Conservation (phyloP, 1,139 yeast genomes). For the Yamadazyma siamensis region DNA sequence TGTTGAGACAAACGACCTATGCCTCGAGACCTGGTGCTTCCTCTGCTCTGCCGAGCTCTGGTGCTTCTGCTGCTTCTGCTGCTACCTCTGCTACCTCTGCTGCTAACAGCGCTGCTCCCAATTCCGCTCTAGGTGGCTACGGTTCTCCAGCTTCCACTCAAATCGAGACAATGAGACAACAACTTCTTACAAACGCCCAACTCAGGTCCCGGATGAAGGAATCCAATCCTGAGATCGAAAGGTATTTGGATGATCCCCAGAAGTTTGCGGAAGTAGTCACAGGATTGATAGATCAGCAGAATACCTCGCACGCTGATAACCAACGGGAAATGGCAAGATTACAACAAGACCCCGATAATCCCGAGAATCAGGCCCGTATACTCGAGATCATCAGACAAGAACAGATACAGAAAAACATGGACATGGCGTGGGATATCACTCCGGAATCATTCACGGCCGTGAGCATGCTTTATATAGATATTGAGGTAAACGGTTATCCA, state of each 20-base stretch:
- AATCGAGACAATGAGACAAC: conserved; percentile 51
- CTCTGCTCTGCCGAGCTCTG: neutral
- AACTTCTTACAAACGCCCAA: conserved; percentile 38
- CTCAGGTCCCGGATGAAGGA: conserved; percentile 30
- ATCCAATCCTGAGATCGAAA: conserved; percentile 41
- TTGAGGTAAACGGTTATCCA: conserved; percentile 73
- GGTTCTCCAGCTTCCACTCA: no score
- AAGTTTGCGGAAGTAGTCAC: no score
- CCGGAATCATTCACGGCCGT: conserved; percentile 88
- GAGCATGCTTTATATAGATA: conserved; percentile 75
- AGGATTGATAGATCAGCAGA: no score
- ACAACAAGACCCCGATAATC: conserved; percentile 65
- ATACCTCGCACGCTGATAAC: no score
- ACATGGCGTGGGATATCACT: conserved; percentile 76
- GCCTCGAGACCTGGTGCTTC: neutral
- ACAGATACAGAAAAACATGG: conserved; percentile 74
- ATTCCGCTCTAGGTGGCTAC: conserved; percentile 1
- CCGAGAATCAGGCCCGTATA: conserved; percentile 66
- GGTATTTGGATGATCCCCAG: conserved; percentile 48
- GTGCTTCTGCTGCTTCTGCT: neutral
- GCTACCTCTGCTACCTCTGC: neutral
- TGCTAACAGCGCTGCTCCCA: conserved; percentile 1
- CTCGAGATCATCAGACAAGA: conserved; percentile 67
- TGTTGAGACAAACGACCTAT: conserved; percentile 18
- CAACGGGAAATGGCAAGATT: conserved; percentile 51